Conservation (phyloP, 441 rosid species). For the Croton setiger region DNA sequence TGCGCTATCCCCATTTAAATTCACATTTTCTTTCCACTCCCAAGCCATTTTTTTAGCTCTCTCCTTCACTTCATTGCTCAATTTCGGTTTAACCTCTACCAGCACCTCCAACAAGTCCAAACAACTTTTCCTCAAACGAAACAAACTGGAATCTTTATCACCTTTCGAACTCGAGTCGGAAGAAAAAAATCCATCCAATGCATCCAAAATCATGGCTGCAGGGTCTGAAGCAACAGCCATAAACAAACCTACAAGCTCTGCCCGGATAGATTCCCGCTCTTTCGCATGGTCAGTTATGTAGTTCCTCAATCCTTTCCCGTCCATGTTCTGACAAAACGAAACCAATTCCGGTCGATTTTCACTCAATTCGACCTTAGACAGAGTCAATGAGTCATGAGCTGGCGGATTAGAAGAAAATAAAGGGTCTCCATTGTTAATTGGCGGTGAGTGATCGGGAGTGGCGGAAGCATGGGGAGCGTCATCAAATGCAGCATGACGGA, state of each 20-base stretch:
- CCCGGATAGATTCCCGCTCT: slow-evolving; percentile 33
- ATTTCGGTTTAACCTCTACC: slow-evolving; percentile 31
- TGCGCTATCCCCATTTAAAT: slow-evolving; percentile 26
- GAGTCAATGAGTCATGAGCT: not conserved
- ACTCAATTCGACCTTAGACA: not conserved
- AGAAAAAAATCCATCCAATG: slow-evolving; percentile 51
- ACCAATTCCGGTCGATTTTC: slow-evolving; percentile 38
- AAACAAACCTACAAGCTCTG: slow-evolving; percentile 44
- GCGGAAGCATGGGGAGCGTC: slow-evolving; percentile 2
- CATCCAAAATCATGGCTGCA: slow-evolving; percentile 52
- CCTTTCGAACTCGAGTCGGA: slow-evolving; percentile 16
- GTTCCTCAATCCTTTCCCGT: slow-evolving; percentile 53
- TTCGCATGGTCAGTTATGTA: slow-evolving; percentile 34
- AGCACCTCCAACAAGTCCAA: slow-evolving; percentile 54
- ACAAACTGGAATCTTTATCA: slow-evolving; percentile 24
- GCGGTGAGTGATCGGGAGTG: not conserved
- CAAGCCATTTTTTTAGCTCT: slow-evolving; percentile 60
- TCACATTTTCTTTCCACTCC: slow-evolving; percentile 49
- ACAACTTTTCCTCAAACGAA: slow-evolving; percentile 39
- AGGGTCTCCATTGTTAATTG: not conserved
- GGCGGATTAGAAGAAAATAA: slow-evolving; percentile 4
- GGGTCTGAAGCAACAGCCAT: slow-evolving; percentile 42
- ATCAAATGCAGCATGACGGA: slow-evolving; percentile 1
- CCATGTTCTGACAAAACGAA: slow-evolving; percentile 55
- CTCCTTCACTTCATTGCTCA: slow-evolving; percentile 41